These are phyloP conservation scores for Ogataea corticis DNA, from an alignment of 805 yeast genomes.

Conservation along the genomic window DNA sequence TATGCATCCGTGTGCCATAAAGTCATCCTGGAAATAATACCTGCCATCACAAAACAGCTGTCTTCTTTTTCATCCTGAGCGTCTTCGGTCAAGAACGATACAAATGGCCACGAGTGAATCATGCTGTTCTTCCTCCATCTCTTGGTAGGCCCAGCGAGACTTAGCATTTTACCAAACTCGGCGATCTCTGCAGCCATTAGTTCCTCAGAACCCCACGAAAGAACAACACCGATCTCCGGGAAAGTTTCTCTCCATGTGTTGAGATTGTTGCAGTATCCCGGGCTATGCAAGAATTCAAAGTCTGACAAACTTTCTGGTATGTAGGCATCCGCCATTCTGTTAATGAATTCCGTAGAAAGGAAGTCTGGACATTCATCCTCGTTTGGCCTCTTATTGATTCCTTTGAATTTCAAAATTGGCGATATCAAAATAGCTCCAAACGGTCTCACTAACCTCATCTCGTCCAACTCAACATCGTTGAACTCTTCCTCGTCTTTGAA, in stretches of 20 bases:
- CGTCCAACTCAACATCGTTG: slow-evolving; percentile 16
- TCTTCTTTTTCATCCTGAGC: slow-evolving; percentile 43
- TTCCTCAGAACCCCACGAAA: slow-evolving; percentile 48
- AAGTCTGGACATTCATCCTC: slow-evolving; percentile 20
- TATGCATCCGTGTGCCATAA: slow-evolving; percentile 40
- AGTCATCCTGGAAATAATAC: slow-evolving; percentile 44
- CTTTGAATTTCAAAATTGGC: slow-evolving; percentile 27
- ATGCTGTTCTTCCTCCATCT: slow-evolving; percentile 36
- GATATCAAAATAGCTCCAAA: slow-evolving; percentile 30
- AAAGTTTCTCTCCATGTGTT: slow-evolving; percentile 42
- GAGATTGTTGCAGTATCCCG: slow-evolving; percentile 32
- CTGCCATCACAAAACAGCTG: slow-evolving; percentile 40
- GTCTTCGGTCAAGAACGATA: slow-evolving; percentile 42
- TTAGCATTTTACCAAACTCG: slow-evolving; percentile 30
- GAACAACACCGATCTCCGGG: slow-evolving; percentile 42
- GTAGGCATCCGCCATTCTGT: slow-evolving; percentile 15
- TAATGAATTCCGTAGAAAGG: slow-evolving; percentile 20
- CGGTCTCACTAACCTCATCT: slow-evolving; percentile 16
- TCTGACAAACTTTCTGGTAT: slow-evolving; percentile 16
- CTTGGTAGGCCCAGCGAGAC: slow-evolving; percentile 33
- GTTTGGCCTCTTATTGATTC: slow-evolving; percentile 10
- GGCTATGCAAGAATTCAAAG: slow-evolving; percentile 32
- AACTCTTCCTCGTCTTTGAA: slow-evolving; percentile 26
- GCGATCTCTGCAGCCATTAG: slow-evolving; percentile 39
- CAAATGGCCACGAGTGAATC: slow-evolving; percentile 52